Evolutionary conservation across 495 filamentous ascomycete species (phyloP), one percentile per base, ranked within the genome.

Genomic region (Annulohypoxylon stygium): DNA sequence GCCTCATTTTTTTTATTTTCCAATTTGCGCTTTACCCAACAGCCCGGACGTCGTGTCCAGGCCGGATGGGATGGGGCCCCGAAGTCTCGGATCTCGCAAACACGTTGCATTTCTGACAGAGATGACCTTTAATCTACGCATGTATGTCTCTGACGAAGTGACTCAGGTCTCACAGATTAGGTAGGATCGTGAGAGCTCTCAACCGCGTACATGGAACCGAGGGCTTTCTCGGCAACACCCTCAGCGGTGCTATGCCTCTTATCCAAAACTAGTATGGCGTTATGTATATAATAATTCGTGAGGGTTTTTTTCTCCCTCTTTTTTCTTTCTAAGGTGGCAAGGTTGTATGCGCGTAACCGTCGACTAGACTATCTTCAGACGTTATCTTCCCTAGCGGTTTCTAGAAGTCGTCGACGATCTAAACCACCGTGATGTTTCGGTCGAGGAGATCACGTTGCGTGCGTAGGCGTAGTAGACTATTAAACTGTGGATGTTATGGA

Each of bases 31-130:
- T 30, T 6, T 30, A 4, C 51, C 59, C 63, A 71, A 53, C 45
- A 71, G 64, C 8, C 59, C 67, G 67, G 72, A 64, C 72, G 59
- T 67, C 41, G 39, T 67, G 62, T 23, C 58, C 54, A 63, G 71
- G 33, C 53, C 71, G 71, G 66, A 70, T 69, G 55, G 54, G 30
- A 36, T 62, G 14, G 70, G 18, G 36, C 55, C 53, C 59, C 58
- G 51, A 75, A 54, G 67, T 70, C 63, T 70, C 72, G 67, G 67
- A 71, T 75, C 67, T 71, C 39, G 67, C 59, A 68, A 68, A 60
- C 67, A 68, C 59, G 67, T 71, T 75, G 72, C 67, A 75, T 71
- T 71, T 63, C 63, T 67, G 60, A 61, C 72, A 68, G 59, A 63
- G 10, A 64, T 67, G 67, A 61, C 71, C 39, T 43, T 61, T 57